phyloP scores from a whole-genome alignment of 176 grass and related monocot genomes.

The Luzula sylvatica region DNA sequence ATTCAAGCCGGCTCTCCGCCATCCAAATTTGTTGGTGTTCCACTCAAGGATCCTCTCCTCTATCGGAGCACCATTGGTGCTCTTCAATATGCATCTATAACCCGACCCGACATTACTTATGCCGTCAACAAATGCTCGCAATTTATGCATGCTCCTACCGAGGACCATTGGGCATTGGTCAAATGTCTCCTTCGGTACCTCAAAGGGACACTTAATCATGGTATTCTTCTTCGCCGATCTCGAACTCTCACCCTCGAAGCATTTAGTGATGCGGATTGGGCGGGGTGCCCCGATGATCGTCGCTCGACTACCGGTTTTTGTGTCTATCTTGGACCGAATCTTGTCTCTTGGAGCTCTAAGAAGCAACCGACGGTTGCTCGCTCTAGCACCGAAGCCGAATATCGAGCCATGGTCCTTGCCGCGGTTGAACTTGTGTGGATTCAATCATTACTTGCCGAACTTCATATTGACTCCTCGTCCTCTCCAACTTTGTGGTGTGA shows the following conservation, averaged over 20 bases:
- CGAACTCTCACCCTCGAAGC: background rate
- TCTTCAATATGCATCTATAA: conserved; percentile 6
- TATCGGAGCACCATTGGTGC: background rate
- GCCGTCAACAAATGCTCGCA: background rate
- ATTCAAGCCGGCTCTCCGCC: too few species aligned
- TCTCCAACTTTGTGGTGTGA: too few species aligned
- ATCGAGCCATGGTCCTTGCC: too few species aligned
- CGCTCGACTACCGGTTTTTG: background rate
- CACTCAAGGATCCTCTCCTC: background rate
- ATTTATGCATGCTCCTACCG: conserved; percentile 1
- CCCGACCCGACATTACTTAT: background rate
- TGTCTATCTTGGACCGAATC: conserved; percentile 10
- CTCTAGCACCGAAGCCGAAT: too few species aligned
- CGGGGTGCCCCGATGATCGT: background rate
- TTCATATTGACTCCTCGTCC: too few species aligned
- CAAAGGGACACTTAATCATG: background rate
- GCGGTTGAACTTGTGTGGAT: too few species aligned
- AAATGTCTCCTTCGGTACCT: conserved; percentile 1
- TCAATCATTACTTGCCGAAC: too few species aligned
- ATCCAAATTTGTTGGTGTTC: too few species aligned
- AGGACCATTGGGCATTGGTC: background rate
- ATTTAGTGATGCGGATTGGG: conserved; percentile 12
- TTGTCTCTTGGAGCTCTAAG: too few species aligned
- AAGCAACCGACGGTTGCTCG: too few species aligned
- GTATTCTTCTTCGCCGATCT: background rate